Conservation (phyloP, 352 stramenopile genomes). For the Globisporangium okanoganense region DNA sequence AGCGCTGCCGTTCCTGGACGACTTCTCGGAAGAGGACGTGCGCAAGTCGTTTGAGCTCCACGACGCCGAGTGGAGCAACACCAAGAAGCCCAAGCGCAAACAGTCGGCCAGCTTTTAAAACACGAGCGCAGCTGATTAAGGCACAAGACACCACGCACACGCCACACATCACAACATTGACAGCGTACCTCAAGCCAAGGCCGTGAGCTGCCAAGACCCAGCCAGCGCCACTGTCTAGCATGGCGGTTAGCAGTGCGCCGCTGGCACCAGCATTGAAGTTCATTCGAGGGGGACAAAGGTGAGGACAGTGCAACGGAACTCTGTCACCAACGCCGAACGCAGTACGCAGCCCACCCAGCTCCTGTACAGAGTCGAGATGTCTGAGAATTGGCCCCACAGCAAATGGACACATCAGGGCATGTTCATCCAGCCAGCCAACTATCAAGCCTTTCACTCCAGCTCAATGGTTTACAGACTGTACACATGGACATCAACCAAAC, state of each 20-base stretch:
- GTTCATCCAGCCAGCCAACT: not conserved
- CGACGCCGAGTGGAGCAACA: conserved; percentile 10
- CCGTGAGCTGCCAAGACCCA: not conserved
- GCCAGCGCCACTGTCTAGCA: not conserved
- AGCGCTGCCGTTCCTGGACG: conserved; percentile 26
- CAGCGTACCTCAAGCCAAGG: not conserved
- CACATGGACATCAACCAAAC: not conserved
- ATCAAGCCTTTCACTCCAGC: too few species aligned
- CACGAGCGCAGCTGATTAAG: not conserved
- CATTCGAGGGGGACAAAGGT: not conserved
- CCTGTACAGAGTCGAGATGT: not conserved
- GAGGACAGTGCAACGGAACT: not conserved
- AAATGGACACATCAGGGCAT: not conserved
- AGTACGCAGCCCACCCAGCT: not conserved
- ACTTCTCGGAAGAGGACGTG: conserved; percentile 25
- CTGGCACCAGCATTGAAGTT: not conserved
- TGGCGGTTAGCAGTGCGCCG: not conserved
- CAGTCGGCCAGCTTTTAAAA: conserved; percentile 18
- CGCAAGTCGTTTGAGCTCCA: conserved; percentile 15
- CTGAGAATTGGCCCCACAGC: not conserved
- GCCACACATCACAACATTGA: not conserved
- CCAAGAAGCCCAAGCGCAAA: conserved; percentile 27
- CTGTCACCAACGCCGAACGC: conserved; percentile 6
- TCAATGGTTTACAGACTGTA: too few species aligned
- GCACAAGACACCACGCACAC: not conserved